Base-by-base conservation (phyloP, 345 rosid genomes). In the Eucalyptus tenuipes region DNA sequence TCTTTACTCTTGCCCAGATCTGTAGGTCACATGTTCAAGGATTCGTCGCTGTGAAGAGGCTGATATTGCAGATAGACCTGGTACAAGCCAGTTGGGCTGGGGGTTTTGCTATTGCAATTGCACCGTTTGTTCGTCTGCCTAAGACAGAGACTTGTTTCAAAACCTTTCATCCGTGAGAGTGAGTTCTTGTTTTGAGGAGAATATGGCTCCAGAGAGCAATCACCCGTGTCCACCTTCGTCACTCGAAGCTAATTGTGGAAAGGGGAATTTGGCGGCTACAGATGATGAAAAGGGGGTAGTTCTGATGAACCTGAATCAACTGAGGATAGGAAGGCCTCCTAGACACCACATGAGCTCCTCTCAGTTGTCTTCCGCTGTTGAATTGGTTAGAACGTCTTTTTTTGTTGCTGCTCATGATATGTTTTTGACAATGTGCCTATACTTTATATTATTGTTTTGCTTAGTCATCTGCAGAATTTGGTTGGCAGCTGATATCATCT, bases 171-270 rank as follows among this genome's bases (percentile, higher is more conserved):
- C 88, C 12, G 49, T 37, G 88, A 64, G 88, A 44, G 48, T 45
- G 84, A 82, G 85, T 87, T 89, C 87, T 64, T 81, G 88, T 82
- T 89, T 48, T 87, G 88, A 50, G 81, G 85, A 81, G 82, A 87
- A 61, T 13, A 89, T 89, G 90, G 87, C 89, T 89, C 90, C 90
- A 89, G 87, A 87, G 90, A 82, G 50, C 82, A 84, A 89, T 47
- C 85, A 31, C 37, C 88, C 49, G 13, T 49, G 52, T 57, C 79
- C 87, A 45, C 80, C 85, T 82, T 10, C 17, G 3, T n/a, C 50
- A 3, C 45, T 87, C 8, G 49, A 89, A 50, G 90, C 85, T 27
- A 50, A 49, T 57, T 68, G 53, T 52, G 79, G 37, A 80, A 86
- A 86, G 90, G 88, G 80, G 13, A 71, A 86, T 89, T n/a, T 89